Conservation (phyloP, 768 basidiomycete genomes). For the Lyophyllum semitale region DNA sequence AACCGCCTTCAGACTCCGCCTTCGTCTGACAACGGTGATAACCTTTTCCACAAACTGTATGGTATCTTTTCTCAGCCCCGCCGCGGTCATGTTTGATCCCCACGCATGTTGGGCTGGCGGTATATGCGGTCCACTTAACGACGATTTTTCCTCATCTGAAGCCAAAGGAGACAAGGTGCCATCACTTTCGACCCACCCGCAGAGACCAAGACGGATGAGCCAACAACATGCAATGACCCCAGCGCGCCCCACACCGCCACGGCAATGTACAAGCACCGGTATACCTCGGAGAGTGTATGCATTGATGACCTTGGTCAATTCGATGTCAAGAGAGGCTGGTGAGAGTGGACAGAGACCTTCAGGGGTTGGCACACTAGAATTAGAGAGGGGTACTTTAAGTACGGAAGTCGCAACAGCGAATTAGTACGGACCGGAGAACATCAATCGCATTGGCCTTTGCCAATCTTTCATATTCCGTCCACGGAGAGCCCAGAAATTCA, state of each 20-base stretch:
- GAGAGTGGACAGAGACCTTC: slow-evolving; percentile 84
- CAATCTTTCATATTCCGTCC: slow-evolving; percentile 69
- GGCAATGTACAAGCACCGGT: slow-evolving; percentile 83
- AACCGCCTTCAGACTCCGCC: slow-evolving; percentile 87
- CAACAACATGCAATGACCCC: slow-evolving; percentile 92
- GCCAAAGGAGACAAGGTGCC: not conserved
- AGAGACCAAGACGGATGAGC: slow-evolving; percentile 91
- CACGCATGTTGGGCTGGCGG: not conserved
- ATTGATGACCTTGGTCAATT: slow-evolving; percentile 66
- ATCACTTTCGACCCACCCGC: slow-evolving; percentile 54
- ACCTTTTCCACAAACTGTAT: slow-evolving; percentile 71
- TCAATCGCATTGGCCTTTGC: slow-evolving; percentile 73
- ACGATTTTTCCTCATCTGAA: not conserved
- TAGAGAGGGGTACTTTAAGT: not conserved
- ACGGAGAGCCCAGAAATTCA: slow-evolving; percentile 82
- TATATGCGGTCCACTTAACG: not conserved
- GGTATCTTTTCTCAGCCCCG: slow-evolving; percentile 38
- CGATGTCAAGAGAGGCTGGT: slow-evolving; percentile 57
- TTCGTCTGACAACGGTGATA: slow-evolving; percentile 69
- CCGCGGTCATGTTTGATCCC: not conserved
- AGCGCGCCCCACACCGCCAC: slow-evolving; percentile 92
- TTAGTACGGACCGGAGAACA: slow-evolving; percentile 62
- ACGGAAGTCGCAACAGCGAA: slow-evolving; percentile 9
- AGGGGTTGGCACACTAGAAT: slow-evolving; percentile 78
- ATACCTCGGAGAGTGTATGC: slow-evolving; percentile 73